A percentile compares a stretch with the other conserved stretches of the same genome.
These are phyloP conservation scores for Lycium ferocissimum DNA, from an alignment of 257 asterid genomes.

Conservation along the genomic window DNA sequence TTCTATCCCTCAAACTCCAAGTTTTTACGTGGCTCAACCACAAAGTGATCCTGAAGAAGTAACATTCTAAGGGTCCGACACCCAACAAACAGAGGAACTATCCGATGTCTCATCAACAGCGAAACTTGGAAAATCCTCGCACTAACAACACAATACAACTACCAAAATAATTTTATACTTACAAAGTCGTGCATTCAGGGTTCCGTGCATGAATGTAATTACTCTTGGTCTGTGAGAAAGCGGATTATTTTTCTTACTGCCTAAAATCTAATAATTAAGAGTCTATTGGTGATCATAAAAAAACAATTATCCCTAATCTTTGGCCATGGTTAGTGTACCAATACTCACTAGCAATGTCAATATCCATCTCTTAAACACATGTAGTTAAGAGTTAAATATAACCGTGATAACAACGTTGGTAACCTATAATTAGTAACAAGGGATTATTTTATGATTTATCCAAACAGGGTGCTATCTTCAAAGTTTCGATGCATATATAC, in stretches of 20 bases:
- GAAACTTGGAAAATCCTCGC: too few species aligned
- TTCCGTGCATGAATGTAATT: too few species aligned
- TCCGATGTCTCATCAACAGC: too few species aligned
- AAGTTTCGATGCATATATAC: not conserved
- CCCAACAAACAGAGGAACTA: too few species aligned
- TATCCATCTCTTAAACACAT: not conserved
- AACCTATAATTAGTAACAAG: constrained; percentile 24
- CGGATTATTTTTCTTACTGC: not conserved
- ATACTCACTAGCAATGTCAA: not conserved
- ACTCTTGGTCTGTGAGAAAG: not conserved
- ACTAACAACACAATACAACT: too few species aligned
- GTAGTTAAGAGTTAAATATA: not conserved
- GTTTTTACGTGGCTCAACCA: too few species aligned
- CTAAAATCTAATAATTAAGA: not conserved
- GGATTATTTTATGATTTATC: constrained; percentile 17
- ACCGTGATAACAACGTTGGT: not conserved
- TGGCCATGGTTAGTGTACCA: constrained; percentile 20
- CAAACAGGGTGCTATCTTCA: not conserved
- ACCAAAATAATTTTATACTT: too few species aligned
- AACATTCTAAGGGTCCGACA: too few species aligned
- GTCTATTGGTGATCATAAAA: not conserved
- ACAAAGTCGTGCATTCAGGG: not conserved
- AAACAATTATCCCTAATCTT: not conserved
- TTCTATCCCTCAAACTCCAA: too few species aligned
- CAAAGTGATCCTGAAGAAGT: too few species aligned